Evolutionary conservation across 2,329 filamentous ascomycete genomes (phyloP).

Genomic region (Calycina marina): DNA sequence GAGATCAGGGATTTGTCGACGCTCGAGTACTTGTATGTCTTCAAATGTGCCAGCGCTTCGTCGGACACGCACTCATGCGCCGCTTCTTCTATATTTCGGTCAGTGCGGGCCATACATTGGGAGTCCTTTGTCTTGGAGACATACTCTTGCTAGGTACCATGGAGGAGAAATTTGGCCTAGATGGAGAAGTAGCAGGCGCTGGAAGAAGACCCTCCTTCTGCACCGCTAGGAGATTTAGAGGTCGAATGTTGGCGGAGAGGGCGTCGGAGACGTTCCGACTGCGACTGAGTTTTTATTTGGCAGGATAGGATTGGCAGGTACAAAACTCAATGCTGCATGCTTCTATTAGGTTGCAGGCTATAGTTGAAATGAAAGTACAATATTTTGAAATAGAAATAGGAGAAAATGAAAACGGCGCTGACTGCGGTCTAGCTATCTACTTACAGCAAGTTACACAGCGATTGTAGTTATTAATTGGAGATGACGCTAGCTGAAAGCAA

Average conservation of each 20-base stretch:
- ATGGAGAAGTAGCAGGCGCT: constrained; percentile 18
- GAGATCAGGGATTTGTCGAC: constrained; percentile 94
- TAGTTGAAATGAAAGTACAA: too few relatives aligned
- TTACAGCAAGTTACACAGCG: too few relatives aligned
- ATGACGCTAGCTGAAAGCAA: too few relatives aligned
- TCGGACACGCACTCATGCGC: constrained; percentile 67
- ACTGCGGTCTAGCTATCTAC: too few relatives aligned
- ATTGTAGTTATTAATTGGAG: too few relatives aligned
- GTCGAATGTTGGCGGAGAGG: constrained; percentile 16
- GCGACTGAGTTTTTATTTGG: too few relatives aligned
- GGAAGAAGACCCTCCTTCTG: constrained; percentile 17
- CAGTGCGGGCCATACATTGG: too few relatives aligned
- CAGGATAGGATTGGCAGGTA: not conserved
- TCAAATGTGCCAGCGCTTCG: constrained; percentile 79
- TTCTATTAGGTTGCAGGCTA: too few relatives aligned
- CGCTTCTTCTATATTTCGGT: constrained; percentile 36
- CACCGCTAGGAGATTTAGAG: constrained; percentile 14
- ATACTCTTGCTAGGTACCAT: constrained; percentile 28
- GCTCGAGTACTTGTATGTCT: constrained; percentile 92
- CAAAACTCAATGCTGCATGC: too few relatives aligned
- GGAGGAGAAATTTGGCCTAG: constrained; percentile 6
- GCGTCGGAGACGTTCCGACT: constrained; percentile 20
- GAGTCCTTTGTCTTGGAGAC: too few relatives aligned
- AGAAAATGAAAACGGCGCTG: too few relatives aligned
- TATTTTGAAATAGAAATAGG: too few relatives aligned